A percentile compares a stretch with the other conserved stretches of the same genome.
Evolutionary conservation across 805 yeast genomes (phyloP).

Genomic region (Wickerhamomyces queroliae): DNA sequence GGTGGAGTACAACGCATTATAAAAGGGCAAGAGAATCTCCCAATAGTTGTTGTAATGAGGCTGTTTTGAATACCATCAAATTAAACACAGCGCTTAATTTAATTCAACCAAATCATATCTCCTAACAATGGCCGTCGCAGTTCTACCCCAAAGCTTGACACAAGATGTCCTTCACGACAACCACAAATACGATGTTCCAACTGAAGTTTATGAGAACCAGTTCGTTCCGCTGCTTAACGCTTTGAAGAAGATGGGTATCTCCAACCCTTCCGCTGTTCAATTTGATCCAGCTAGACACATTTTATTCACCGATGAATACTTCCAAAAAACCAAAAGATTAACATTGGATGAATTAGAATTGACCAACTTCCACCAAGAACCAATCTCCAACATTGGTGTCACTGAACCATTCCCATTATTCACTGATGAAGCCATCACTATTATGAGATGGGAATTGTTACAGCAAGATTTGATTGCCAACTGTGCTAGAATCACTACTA

Average conservation of each 20-base stretch:
- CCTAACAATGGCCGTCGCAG: neutral
- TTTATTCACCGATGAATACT: conserved; percentile 31
- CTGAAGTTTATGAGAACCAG: conserved; percentile 9
- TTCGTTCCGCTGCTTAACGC: conserved; percentile 4
- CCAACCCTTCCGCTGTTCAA: conserved; percentile 16
- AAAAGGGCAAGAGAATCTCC: too few relatives aligned
- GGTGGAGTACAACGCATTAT: too few relatives aligned
- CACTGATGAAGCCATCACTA: conserved; percentile 51
- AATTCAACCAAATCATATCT: neutral
- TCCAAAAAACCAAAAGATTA: conserved; percentile 28
- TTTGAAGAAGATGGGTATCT: conserved; percentile 15
- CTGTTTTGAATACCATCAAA: neutral
- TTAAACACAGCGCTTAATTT: neutral
- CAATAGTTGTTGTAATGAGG: too few relatives aligned
- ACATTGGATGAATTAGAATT: conserved; percentile 47
- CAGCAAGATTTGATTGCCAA: conserved; percentile 38
- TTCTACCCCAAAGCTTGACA: conserved; percentile 1
- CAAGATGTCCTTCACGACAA: conserved; percentile 14
- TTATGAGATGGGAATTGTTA: conserved; percentile 53
- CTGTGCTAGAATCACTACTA: conserved; percentile 36
- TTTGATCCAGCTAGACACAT: conserved; percentile 35
- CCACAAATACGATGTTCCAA: conserved; percentile 12
- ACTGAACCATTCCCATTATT: conserved; percentile 56
- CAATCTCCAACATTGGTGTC: conserved; percentile 51
- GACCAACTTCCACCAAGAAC: conserved; percentile 29